A percentile compares a stretch with the other conserved stretches of the same genome.
Conservation (phyloP, 2,329 filamentous ascomycete genomes). For the Xylaria digitata region DNA sequence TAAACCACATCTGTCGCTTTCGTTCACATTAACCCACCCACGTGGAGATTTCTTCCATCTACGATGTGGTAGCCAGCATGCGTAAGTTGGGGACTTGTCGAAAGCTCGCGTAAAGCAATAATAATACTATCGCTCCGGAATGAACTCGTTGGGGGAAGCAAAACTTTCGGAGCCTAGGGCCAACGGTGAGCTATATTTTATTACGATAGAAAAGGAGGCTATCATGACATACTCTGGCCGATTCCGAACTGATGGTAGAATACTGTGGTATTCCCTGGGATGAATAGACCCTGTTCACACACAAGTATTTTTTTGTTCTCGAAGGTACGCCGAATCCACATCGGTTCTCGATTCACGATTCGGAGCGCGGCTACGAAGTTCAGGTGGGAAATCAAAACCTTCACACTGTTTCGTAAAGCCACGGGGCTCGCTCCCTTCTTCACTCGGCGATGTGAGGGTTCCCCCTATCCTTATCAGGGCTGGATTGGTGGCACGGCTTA, state of each 20-base stretch:
- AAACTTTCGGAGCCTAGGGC: slow-evolving; percentile 32
- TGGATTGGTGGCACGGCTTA: too few species aligned
- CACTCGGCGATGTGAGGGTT: not conserved
- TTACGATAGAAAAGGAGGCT: not conserved
- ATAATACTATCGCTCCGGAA: slow-evolving; percentile 45
- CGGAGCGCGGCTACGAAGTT: not conserved
- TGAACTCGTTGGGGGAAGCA: slow-evolving; percentile 38
- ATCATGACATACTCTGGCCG: slow-evolving; percentile 29
- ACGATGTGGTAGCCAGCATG: not conserved
- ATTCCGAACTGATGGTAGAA: slow-evolving; percentile 37
- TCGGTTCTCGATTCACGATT: too few species aligned
- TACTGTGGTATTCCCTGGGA: slow-evolving; percentile 42
- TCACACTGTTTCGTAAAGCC: not conserved
- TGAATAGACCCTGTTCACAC: slow-evolving; percentile 29
- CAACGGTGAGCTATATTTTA: not conserved
- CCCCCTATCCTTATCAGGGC: too few species aligned
- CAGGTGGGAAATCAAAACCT: not conserved
- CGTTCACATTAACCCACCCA: not conserved
- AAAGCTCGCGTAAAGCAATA: too few species aligned
- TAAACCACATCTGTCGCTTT: not conserved
- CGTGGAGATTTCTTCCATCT: not conserved
- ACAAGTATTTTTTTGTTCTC: not conserved
- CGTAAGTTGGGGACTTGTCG: not conserved
- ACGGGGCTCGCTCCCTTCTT: not conserved
- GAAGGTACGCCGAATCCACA: too few species aligned